These are phyloP conservation scores for Mucor velutinosus DNA, from an alignment of 371 early-diverging fungal genomes.

Conservation along the genomic window DNA sequence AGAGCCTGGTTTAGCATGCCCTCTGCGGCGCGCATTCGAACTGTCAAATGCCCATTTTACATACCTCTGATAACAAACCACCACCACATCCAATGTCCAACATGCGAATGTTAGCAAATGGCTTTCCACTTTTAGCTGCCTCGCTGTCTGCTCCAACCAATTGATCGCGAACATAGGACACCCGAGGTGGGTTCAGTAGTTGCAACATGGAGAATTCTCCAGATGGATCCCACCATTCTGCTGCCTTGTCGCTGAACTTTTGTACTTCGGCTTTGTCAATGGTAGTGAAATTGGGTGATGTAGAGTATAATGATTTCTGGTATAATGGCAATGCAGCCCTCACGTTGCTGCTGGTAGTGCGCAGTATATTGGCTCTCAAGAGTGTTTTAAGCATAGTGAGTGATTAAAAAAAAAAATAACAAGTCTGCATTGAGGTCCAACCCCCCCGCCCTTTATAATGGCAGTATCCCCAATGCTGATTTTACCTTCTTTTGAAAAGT, in stretches of 20 bases:
- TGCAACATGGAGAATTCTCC: constrained; percentile 91
- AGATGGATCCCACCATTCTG: constrained; percentile 91
- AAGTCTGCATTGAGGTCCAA: neutral
- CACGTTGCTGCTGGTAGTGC: neutral
- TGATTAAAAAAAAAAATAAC: neutral
- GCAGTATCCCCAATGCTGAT: neutral
- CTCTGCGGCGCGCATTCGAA: neutral
- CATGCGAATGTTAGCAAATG: constrained; percentile 66
- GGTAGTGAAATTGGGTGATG: constrained; percentile 34
- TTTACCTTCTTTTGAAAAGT: neutral
- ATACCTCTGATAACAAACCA: constrained; percentile 87
- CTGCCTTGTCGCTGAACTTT: constrained; percentile 78
- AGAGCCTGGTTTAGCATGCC: neutral
- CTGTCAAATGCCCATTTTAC: neutral
- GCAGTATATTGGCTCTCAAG: neutral
- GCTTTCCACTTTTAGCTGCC: constrained; percentile 28
- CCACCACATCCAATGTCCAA: constrained; percentile 98
- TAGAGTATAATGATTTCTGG: neutral
- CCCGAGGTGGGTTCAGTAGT: constrained; percentile 85
- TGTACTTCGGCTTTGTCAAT: constrained; percentile 77
- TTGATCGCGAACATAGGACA: constrained; percentile 75
- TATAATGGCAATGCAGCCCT: neutral
- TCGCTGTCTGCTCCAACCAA: constrained; percentile 28
- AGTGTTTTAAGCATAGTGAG: neutral
- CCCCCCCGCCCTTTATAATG: neutral